Base-by-base conservation (phyloP, 176 grass and related monocot genomes). In the Avena eriantha region DNA sequence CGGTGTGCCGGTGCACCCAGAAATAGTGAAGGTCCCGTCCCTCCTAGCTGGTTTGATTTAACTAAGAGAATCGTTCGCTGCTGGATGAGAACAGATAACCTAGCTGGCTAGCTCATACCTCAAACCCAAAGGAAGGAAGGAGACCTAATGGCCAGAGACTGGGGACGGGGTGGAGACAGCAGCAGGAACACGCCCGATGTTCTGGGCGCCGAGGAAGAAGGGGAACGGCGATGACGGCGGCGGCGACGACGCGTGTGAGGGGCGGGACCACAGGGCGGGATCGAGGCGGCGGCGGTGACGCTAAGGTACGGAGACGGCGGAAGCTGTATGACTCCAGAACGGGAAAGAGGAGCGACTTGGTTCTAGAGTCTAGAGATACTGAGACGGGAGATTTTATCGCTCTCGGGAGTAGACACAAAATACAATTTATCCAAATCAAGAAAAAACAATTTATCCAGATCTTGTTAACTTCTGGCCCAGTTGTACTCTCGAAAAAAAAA, bases 231-330 rank as follows among this genome's bases (percentile, higher is more conserved):
- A 55, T 19, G 47, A 26, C 24, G 74, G 50, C 49, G 74, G 17
- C 45, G 74, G 50, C 74, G 74, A 10, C 17, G 18, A 21, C 17
- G 74, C 73, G 73, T 23, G 72, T 31, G 72, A 24, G 71, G 18
- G 6, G 47, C 12, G 43, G n/a, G 14, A 31, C 47, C 14, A 24
- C 46, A 24, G 48, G 48, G 48, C 23, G 49, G 48, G 16, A 16
- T 24, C 23, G 73, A 17, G 47, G 73, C 47, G 47, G 22, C 73
- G 73, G 24, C 49, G 73, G 16, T 77, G 74, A 55, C 49, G 74
- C 69, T 46, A 46, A 18, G 68, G 69, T 21, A 72, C 69, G 39
- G 69, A 15, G 35, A 22, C 69, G 19, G 69, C 54, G 54, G 53
- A 56, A 56, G 54, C 54, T 21, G 48, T 11, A 49, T 13, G 12